Percentiles rank a stretch among this genome's conserved stretches.
phyloP scores from a whole-genome alignment of 306 rosid genomes.

The Prinsepia uniflora region DNA sequence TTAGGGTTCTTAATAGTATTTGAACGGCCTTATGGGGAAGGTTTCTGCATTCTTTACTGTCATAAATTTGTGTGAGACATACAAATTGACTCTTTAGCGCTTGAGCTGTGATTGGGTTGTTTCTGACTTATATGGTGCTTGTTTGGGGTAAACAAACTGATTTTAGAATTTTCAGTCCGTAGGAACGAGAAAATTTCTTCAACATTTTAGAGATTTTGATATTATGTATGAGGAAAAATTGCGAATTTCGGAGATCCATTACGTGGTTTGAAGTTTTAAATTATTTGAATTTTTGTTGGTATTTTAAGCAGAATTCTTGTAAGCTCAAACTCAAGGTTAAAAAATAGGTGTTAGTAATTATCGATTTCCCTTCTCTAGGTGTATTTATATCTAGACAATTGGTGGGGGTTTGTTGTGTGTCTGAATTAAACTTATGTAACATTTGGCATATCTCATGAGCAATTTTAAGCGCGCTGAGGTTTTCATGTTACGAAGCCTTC shows the following conservation, averaged over 20 bases:
- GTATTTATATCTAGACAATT: not conserved
- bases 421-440: not conserved
- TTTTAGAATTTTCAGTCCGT: not conserved
- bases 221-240: not conserved
- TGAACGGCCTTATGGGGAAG: not conserved
- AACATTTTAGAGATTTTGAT: not conserved
- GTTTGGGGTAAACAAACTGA: not conserved
- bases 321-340: not conserved
- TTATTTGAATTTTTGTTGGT: not conserved
- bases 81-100: not conserved
- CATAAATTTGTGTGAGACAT: not conserved
- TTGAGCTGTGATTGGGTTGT: not conserved
- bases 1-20: not conserved
- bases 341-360: not conserved
- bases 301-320: not conserved
- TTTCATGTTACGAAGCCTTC: not conserved
- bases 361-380: not conserved
- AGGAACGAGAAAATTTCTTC: not conserved
- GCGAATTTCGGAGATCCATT: not conserved
- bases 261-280: not conserved
- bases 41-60: not conserved
- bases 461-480: not conserved
- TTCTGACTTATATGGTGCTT: not conserved
- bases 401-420: not conserved
- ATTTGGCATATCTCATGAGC: not conserved